Base-by-base conservation (phyloP, 2,329 filamentous ascomycete genomes). In the Ilyonectria mors-panacis region DNA sequence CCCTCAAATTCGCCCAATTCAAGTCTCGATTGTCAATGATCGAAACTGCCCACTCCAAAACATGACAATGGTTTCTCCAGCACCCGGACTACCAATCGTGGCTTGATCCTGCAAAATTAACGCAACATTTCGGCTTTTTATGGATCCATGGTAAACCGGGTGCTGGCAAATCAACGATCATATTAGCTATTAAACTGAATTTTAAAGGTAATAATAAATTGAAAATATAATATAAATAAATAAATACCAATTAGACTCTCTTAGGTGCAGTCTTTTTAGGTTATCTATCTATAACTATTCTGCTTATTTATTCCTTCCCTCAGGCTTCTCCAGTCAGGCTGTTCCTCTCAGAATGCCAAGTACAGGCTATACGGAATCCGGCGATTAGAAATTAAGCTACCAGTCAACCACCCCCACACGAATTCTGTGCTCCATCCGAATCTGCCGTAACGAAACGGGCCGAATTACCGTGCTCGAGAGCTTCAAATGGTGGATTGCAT, bases 141-240 rank as follows among this genome's bases (percentile, higher is more conserved):
- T 86, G 83, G 85, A 83, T 87, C 37, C 80, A 80, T 50, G 85
- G 85, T 0, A 84, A 85, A 9, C 80, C 83, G 0, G 83, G 83
- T 0, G 76, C 79, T 1, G 82, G 83, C 0, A 87, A 87, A 59
- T 87, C 82, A 0, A 85, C 81, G 0, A 59, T 86, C 0, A 85
- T n/a, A n/a, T n/a, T n/a, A n/a, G n/a, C n/a, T n/a, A n/a, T n/a
- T n/a, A n/a, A n/a, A n/a, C n/a, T n/a, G n/a, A n/a, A n/a, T n/a
- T n/a, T n/a, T n/a, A n/a, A n/a, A n/a, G n/a, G n/a, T n/a, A n/a
- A n/a, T n/a, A n/a, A n/a, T n/a, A n/a, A n/a, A n/a, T n/a, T n/a
- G n/a, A n/a, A n/a, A n/a, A n/a, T n/a, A n/a, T n/a, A n/a, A n/a
- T n/a, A n/a, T n/a, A n/a, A n/a, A n/a, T n/a, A n/a, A n/a, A n/a